Percentiles rank a stretch among this genome's conserved stretches.
These are phyloP conservation scores for Ascochyta lentis DNA, from an alignment of 2,329 filamentous ascomycete species.

Conservation along the genomic window DNA sequence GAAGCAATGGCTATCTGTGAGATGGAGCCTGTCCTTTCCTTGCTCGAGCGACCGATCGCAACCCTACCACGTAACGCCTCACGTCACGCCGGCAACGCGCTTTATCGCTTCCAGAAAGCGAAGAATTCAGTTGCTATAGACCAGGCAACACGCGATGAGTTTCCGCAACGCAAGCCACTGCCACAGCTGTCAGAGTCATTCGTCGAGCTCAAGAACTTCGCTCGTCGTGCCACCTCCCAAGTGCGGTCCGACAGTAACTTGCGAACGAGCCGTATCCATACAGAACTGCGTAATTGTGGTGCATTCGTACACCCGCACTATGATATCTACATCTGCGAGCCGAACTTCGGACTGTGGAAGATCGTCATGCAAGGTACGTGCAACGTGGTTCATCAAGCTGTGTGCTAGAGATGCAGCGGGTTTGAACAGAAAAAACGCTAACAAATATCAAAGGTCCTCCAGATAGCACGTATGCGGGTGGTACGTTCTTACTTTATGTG, in stretches of 20 bases:
- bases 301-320: conserved; percentile 40
- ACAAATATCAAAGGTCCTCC: background rate
- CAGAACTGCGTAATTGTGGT: conserved; percentile 45
- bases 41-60: conserved; percentile 42
- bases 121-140: conserved; percentile 20
- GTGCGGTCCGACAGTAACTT: conserved; percentile 23
- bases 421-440: background rate
- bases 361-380: conserved; percentile 44
- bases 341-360: conserved; percentile 52
- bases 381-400: background rate
- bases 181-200: conserved; percentile 27
- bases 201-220: conserved; percentile 14
- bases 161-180: conserved; percentile 43
- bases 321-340: conserved; percentile 50
- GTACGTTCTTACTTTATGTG: conserved; percentile 16
- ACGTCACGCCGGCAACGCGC: background rate
- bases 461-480: conserved; percentile 17
- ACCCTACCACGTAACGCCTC: conserved; percentile 6
- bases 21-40: conserved; percentile 47
- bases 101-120: conserved; percentile 18
- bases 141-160: conserved; percentile 34
- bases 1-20: conserved; percentile 48
- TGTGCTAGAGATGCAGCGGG: background rate
- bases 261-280: conserved; percentile 35
- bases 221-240: background rate